A percentile compares a stretch with the other conserved stretches of the same genome.
phyloP scores from a whole-genome alignment of 2,329 filamentous ascomycete genomes.

The Diaporthe vexans region DNA sequence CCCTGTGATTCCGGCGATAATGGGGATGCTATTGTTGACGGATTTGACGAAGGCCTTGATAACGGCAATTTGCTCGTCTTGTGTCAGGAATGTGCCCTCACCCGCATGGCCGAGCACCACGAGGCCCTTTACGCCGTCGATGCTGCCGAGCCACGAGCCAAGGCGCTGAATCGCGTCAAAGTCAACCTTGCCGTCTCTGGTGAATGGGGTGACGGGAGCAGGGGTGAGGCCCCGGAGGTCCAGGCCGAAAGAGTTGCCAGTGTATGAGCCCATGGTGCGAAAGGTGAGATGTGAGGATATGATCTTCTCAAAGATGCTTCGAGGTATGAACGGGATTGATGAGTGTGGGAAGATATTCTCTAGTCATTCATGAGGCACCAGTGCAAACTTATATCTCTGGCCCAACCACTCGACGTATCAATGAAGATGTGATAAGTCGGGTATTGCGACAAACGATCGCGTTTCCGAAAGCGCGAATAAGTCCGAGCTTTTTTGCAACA shows the following conservation, averaged over 20 bases:
- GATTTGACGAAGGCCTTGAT: background rate
- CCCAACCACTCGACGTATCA: background rate
- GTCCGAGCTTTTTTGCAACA: background rate
- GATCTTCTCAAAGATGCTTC: background rate
- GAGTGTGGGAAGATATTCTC: background rate
- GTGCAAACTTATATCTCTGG: background rate
- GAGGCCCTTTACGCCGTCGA: background rate
- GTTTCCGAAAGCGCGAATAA: background rate
- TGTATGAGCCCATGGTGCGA: background rate
- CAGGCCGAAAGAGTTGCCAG: background rate
- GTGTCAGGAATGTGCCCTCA: background rate
- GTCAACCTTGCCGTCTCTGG: background rate
- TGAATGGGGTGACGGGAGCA: constrained; percentile 3
- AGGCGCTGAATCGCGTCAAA: constrained; percentile 4
- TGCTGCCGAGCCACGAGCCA: constrained; percentile 8
- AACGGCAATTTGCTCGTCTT: background rate
- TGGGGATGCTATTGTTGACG: background rate
- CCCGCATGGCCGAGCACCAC: constrained; percentile 11
- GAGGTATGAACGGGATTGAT: too few relatives aligned
- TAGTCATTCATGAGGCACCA: background rate
- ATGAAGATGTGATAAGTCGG: too few relatives aligned
- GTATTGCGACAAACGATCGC: background rate
- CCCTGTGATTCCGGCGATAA: constrained; percentile 4
- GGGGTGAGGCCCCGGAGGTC: background rate
- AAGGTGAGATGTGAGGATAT: background rate